Base-by-base conservation (phyloP, 768 basidiomycete genomes). In the Lactifluus volemus region DNA sequence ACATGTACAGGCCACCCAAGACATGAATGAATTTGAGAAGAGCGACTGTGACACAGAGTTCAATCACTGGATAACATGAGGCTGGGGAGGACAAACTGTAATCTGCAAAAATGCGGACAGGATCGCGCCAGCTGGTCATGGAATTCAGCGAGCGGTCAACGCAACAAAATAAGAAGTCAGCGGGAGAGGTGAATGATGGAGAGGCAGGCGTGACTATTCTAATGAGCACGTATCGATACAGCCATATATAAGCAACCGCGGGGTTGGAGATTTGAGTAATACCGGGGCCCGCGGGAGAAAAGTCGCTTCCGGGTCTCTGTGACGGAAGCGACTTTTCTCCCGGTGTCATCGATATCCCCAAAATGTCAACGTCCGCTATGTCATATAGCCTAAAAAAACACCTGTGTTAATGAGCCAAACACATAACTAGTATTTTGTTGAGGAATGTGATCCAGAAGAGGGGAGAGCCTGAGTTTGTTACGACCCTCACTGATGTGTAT, bases 1-100 rank as follows among this genome's bases (percentile, higher is more conserved):
- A 61, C 63, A 63, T 49, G 50, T 52, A 53, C 49, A 64, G 1
- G 42, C 63, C 63, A 25, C 41, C 60, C 53, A 62, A 15, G 39
- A 55, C 10, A 50, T 60, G 60, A 14, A 44, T 5, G 3, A 62
- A 5, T 19, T 62, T 56, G 36, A 41, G 36, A 21, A 63, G 29
- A 8, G 32, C 36, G 12, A 51, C 62, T 63, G 25, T 15, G 14
- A 30, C 5, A 49, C 39, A 44, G 29, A 8, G 21, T 4, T 17
- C 15, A 17, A 39, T 55, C 15, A 29, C 21, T 29, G 38, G 15
- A 55, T 2, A 12, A n/a, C 10, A 9, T 19, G n/a, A 36, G 42
- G 36, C 15, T 11, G 5, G 32, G 36, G 45, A 3, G 36, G 17
- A 52, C 60, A 30, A 47, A 61, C 60, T 0, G 1, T 52, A 19